Conservation (phyloP, 345 rosid species). For the Mercurialis annua region DNA sequence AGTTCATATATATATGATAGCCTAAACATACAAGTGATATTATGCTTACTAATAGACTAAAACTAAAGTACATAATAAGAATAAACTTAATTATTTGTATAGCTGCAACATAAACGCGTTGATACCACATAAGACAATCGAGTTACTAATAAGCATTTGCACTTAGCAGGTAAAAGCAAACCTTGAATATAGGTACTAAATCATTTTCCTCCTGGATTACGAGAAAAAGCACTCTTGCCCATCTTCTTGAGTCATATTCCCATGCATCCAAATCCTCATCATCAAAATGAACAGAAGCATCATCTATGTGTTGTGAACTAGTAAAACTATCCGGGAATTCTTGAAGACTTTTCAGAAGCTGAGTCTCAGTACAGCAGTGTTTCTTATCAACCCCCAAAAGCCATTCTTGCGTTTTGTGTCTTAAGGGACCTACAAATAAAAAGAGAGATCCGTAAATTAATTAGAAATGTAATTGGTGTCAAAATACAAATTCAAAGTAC, state of each 20-base stretch:
- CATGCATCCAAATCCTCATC: slow-evolving; percentile 89
- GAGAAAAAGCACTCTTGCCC: slow-evolving; percentile 75
- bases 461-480: neutral
- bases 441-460: neutral
- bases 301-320: slow-evolving; percentile 28
- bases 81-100: neutral
- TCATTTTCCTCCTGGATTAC: slow-evolving; percentile 43
- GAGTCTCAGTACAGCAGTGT: slow-evolving; percentile 26
- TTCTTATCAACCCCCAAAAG: slow-evolving; percentile 40
- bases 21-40: neutral
- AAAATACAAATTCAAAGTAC: neutral
- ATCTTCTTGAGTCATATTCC: slow-evolving; percentile 78
- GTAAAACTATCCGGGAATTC: slow-evolving; percentile 55
- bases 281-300: slow-evolving; percentile 42
- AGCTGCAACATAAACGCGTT: neutral
- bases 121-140: slow-evolving; percentile 6
- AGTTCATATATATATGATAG: neutral
- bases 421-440: slow-evolving; percentile 44
- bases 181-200: slow-evolving; percentile 51
- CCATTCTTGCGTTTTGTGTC: slow-evolving; percentile 58
- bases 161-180: slow-evolving; percentile 33
- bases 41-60: neutral
- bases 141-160: slow-evolving; percentile 3
- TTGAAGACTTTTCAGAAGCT: slow-evolving; percentile 49
- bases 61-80: neutral